A percentile compares a stretch with the other conserved stretches of the same genome.
These are phyloP conservation scores for Agrocybe praecox DNA, from an alignment of 768 basidiomycete genomes.

Conservation along the genomic window DNA sequence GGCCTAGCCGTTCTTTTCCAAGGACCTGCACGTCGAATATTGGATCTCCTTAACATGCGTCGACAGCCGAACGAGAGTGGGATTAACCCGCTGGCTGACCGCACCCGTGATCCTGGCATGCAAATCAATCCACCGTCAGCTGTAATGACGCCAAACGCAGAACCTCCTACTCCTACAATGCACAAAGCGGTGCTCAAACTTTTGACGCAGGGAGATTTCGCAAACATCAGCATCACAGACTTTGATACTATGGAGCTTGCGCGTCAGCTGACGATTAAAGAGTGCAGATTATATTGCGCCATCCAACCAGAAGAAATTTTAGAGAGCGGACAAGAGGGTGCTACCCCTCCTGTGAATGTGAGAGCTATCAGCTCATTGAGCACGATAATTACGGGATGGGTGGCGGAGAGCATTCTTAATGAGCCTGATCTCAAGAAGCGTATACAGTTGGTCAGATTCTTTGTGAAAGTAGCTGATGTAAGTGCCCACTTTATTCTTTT, in stretches of 20 bases:
- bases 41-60: conserved; percentile 65
- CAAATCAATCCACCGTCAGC: conserved; percentile 63
- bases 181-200: conserved; percentile 73
- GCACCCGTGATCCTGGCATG: conserved; percentile 76
- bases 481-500: conserved; percentile 30
- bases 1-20: conserved; percentile 66
- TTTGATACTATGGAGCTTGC: conserved; percentile 93
- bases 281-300: conserved; percentile 82
- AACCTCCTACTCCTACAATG: conserved; percentile 87
- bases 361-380: conserved; percentile 86
- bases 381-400: conserved; percentile 94
- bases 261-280: conserved; percentile 93
- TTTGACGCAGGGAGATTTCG: conserved; percentile 67
- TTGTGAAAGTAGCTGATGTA: conserved; percentile 92
- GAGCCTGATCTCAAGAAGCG: conserved; percentile 90
- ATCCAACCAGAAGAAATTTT: conserved; percentile 90
- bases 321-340: conserved; percentile 76
- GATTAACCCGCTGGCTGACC: conserved; percentile 61
- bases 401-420: conserved; percentile 90
- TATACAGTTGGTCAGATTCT: conserved; percentile 80
- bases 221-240: conserved; percentile 74
- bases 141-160: conserved; percentile 42
- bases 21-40: conserved; percentile 70
- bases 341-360: conserved; percentile 66
- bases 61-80: conserved; percentile 46